Percentiles rank a stretch among this genome's conserved stretches.
Evolutionary conservation across 306 rosid genomes (phyloP).

Genomic region (Senna tora): DNA sequence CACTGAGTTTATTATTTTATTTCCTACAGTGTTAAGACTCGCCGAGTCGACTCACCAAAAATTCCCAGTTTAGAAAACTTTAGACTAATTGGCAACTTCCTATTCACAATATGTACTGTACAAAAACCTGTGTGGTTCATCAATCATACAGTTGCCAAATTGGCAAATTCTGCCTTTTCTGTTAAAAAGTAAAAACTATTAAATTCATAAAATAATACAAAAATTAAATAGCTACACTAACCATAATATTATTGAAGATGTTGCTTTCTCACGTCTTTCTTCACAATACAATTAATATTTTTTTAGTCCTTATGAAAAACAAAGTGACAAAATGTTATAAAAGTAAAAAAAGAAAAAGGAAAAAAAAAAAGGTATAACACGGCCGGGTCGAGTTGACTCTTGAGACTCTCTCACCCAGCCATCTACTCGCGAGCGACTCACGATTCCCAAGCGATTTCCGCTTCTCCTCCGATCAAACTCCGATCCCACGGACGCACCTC

Average conservation of each 20-base stretch:
- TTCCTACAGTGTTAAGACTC: neutral
- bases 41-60: conserved; percentile 42
- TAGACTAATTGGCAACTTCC: neutral
- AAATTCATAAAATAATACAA: no score
- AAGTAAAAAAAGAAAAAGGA: no score
- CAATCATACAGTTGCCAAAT: neutral
- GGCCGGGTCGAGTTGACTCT: conserved; percentile 70
- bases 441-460: conserved; percentile 56
- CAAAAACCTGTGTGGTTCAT: no score
- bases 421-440: conserved; percentile 67
- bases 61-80: neutral
- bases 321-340: no score
- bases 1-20: neutral
- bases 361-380: conserved; percentile 48
- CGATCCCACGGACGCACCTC: conserved; percentile 13
- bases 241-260: no score
- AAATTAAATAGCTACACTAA: no score
- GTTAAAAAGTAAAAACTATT: no score
- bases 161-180: no score
- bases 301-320: neutral
- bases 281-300: no score
- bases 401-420: conserved; percentile 58
- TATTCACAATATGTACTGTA: neutral
- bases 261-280: no score
- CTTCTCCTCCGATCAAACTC: conserved; percentile 28